Evolutionary conservation across 306 rosid genomes (phyloP).

Genomic region (Cucurbita argyrosperma): DNA sequence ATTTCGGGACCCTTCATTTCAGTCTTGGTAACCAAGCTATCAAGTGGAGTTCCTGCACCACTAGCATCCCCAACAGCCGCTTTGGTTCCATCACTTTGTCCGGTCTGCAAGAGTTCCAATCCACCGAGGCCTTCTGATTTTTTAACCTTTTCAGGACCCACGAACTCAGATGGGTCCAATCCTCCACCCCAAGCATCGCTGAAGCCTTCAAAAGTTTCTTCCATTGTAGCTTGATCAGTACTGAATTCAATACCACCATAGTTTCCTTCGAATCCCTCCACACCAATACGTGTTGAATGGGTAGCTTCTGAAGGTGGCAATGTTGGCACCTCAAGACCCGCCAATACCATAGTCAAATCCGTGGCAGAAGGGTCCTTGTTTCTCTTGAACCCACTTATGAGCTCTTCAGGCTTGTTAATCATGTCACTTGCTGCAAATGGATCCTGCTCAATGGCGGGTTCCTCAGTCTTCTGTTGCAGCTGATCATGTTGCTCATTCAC

Average conservation of each 20-base stretch:
- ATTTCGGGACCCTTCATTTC: slow-evolving; percentile 93
- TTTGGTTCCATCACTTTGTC: slow-evolving; percentile 30
- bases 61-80: slow-evolving; percentile 18
- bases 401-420: slow-evolving; percentile 62
- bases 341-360: slow-evolving; percentile 67
- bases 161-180: slow-evolving; percentile 77
- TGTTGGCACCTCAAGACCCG: slow-evolving; percentile 77
- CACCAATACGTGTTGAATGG: slow-evolving; percentile 72
- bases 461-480: slow-evolving; percentile 38
- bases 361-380: slow-evolving; percentile 55
- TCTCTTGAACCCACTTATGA: slow-evolving; percentile 75
- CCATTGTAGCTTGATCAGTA: slow-evolving; percentile 52
- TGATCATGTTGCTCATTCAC: slow-evolving; percentile 36
- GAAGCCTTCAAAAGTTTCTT: slow-evolving; percentile 82
- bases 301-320: slow-evolving; percentile 89
- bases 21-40: slow-evolving; percentile 36
- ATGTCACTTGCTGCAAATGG: slow-evolving; percentile 92
- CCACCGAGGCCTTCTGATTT: slow-evolving; percentile 82
- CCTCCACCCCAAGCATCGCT: slow-evolving; percentile 97
- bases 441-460: slow-evolving; percentile 41
- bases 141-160: slow-evolving; percentile 40
- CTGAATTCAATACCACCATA: slow-evolving; percentile 94
- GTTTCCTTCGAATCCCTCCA: slow-evolving; percentile 93
- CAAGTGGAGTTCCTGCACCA: slow-evolving; percentile 52
- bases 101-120: slow-evolving; percentile 80